Conservation (phyloP, 768 basidiomycete genomes). For the Russula abietina region DNA sequence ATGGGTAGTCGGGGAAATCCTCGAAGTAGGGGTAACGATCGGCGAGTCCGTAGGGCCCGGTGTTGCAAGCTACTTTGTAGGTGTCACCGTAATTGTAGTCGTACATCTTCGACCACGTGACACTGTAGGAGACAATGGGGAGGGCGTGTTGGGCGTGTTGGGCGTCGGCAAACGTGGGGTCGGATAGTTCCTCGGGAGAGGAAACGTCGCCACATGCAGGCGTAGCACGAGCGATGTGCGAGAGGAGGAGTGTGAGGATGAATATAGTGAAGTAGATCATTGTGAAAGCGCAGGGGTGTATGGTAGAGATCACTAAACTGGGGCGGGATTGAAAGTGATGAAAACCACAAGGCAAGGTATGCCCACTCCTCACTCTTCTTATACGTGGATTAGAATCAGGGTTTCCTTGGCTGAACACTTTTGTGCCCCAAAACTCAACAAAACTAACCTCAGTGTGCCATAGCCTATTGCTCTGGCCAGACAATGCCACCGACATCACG, state of each 20-base stretch:
- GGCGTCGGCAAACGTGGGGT: background rate
- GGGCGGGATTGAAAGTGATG: background rate
- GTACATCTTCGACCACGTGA: constrained; percentile 31
- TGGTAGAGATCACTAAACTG: background rate
- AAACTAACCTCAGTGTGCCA: too few species aligned
- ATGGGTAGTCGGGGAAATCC: constrained; percentile 50
- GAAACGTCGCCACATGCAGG: too few species aligned
- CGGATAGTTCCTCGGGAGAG: too few species aligned
- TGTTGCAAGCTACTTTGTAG: constrained; percentile 43
- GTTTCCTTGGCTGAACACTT: background rate
- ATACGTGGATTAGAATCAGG: background rate
- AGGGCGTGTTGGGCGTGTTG: background rate
- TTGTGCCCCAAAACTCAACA: background rate
- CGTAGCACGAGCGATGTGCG: too few species aligned
- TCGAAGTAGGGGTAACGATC: constrained; percentile 46
- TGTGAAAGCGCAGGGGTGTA: background rate
- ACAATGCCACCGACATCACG: too few species aligned
- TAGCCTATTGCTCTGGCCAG: too few species aligned
- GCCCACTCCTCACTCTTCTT: background rate
- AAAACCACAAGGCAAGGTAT: background rate
- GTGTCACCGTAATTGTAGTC: constrained; percentile 41
- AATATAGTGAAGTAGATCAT: too few species aligned
- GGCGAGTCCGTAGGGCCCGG: constrained; percentile 39
- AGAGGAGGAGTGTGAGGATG: too few species aligned
- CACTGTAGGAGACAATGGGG: background rate